Evolutionary conservation across 2,329 filamentous ascomycete genomes (phyloP), one percentile per base, ranked within the genome.

Genomic region (Neonectria punicea): DNA sequence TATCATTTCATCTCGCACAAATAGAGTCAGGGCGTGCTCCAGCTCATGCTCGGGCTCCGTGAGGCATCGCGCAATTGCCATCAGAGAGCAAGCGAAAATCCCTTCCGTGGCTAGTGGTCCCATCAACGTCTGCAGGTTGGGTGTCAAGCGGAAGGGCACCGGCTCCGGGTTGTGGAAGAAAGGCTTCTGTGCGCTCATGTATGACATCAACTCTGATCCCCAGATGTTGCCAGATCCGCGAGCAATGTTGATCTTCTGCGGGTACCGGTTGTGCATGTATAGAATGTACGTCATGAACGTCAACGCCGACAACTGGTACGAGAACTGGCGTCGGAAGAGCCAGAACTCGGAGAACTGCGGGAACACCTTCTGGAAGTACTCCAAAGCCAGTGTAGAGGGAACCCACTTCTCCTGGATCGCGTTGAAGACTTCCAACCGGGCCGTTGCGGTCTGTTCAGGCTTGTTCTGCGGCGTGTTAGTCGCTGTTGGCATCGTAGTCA

Each of bases 241-340:
- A 11, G 93, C 92, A 75, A 99, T 97, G 80, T 92, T 92, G 79
- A 98, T 91, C 85, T 99, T 99, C 80, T 94, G 93, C 6, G 96
- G 97, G 79, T 96, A 97, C 32, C 96, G 92, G 78, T 93, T 93
- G 77, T 95, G 93, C 90, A 99, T 98, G 82, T 95, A 95, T 83
- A 99, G 91, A 64, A 98, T 92, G 77, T 98, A 99, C 4, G 96
- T 98, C 92, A 99, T 97, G 82, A 99, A 99, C 1, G 96, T 97
- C 69, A 98, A 87, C 2, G 94, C 90, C 20, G 96, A 95, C 67
- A 97, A 90, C 81, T 99, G 96, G 83, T 98, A 98, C 22, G 93
- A 92, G 82, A 99, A 97, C 70, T 97, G 94, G 64, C 94, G 91
- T 64, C 96, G 92, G 93, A 99, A 99, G 63, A 99, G 88, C 94